Evolutionary conservation across 2,329 filamentous ascomycete species (phyloP).

Genomic region (Colletotrichum euphorbiae): DNA sequence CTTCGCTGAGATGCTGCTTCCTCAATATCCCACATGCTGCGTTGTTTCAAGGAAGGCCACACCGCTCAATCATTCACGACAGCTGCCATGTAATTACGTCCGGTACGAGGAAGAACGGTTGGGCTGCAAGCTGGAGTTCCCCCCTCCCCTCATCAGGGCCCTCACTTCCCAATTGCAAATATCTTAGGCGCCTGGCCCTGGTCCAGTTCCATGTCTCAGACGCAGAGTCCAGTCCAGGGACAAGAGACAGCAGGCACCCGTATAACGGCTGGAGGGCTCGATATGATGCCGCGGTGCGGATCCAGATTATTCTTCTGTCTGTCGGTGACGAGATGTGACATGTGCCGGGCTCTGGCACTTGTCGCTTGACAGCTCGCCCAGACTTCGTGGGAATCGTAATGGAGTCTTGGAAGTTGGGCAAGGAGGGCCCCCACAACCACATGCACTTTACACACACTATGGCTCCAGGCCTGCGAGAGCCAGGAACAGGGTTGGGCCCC

Average conservation of each 20-base stretch:
- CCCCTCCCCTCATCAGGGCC: too few relatives aligned
- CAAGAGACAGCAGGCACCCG: slow-evolving; percentile 29
- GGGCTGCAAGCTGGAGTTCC: neutral
- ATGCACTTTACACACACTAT: slow-evolving; percentile 30
- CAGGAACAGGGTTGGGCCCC: slow-evolving; percentile 24
- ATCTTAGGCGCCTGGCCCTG: slow-evolving; percentile 28
- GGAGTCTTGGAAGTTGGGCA: neutral
- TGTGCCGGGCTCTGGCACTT: neutral
- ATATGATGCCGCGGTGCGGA: slow-evolving; percentile 26
- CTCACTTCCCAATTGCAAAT: slow-evolving; percentile 26
- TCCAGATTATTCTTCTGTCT: neutral
- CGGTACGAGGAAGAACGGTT: neutral
- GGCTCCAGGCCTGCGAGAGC: neutral
- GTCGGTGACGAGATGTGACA: neutral
- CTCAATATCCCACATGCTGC: neutral
- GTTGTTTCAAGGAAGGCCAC: neutral
- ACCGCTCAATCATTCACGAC: neutral
- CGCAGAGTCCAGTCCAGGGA: slow-evolving; percentile 12
- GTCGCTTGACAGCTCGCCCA: neutral
- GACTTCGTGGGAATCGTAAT: neutral
- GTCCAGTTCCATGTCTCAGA: slow-evolving; percentile 29
- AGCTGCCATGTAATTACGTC: neutral
- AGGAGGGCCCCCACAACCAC: neutral
- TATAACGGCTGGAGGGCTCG: slow-evolving; percentile 34
- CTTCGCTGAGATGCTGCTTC: neutral